Base-by-base conservation (phyloP, 805 yeast genomes). In the Kuraishia capsulata region DNA sequence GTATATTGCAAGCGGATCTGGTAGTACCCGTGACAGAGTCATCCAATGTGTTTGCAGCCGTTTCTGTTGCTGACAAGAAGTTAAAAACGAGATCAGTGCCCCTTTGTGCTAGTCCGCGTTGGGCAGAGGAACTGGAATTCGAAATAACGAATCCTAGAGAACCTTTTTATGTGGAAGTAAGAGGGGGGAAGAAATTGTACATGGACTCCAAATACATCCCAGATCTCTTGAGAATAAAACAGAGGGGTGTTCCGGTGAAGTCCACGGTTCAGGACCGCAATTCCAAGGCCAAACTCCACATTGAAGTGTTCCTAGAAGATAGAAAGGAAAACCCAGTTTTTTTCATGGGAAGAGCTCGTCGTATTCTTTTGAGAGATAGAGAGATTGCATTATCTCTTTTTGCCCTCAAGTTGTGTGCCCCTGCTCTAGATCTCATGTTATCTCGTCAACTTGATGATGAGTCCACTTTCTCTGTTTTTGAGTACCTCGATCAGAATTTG, bases 311-410 rank as follows among this genome's bases (percentile, higher is more conserved):
- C 1, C 75, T 85, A 46, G 97, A 89, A 51, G 73, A 76, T 38
- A 96, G 89, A 48, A 70, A 78, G 35, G 74, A 73, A 30, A 95
- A 89, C 57, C 87, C 95, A 1, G 59, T 85, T 6, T 90, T 83
- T 50, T 81, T 79, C 34, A 69, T 90, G 57, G 94, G 95, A 1
- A 71, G 81, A 45, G 79, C 90, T 0, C 74, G 80, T 48, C 63
- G 90, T 44, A 69, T 78, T 1, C 61, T 90, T 21, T 60, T 67
- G 24, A 69, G 88, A 42, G 67, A 79, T 1, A 76, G 78, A 53
- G 82, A 82, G 39, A 71, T 84, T 40, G 73, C 82, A 41, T 69
- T 83, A 37, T 74, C 78, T 40, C 54, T 76, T 41, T 73, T 90
- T 44, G 13, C 31, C 8, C 13, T 28, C 17, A 14, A 9, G 31